Evolutionary conservation across 2,329 filamentous ascomycete genomes (phyloP), one percentile per base, ranked within the genome.

Genomic region (Colletotrichum coccodes): DNA sequence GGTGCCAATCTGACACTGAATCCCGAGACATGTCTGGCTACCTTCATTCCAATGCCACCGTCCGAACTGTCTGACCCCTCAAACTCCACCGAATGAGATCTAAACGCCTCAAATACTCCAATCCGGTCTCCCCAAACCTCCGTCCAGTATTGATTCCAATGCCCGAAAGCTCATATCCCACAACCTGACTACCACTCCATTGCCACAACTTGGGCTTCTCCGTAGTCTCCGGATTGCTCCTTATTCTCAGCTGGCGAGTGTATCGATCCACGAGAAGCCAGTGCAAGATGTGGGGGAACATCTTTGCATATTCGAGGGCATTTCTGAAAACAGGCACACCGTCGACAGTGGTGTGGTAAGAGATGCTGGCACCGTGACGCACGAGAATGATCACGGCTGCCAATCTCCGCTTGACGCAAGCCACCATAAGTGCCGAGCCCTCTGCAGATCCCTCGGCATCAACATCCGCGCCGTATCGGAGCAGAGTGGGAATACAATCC

Each of bases 381-480:
- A 73, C 46, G 1, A 73, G 58, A 4, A 64, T 12, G 49, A 60
- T 68, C 0, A 71, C 70, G 12, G 44, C 57, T 3, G 53, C 52
- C 7, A 64, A 12, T 3, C 64, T 28, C 2, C 70, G 68, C 12
- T 49, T 59, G 6, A 38, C 14, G 40, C 71, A 72, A 3, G 72
- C 71, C 6, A 49, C 28, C 70, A 73, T 72, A 32, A 72, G 65
- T 18, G 72, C 60, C 30, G 68, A 72, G 14, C 72, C 72, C 40
- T 71, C 66, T 3, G 18, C 23, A 3, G 60, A 42, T 7, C 70
- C 63, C 6, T 65, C 36, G 7, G 14, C 71, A 30, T 72, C 70
- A 26, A 64, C 6, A 4, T 64, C 54, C 16, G 71, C 72, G 2
- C 65, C 68, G 36, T 60, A 30, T 6, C 28, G 23, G 4, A 70